phyloP scores from a whole-genome alignment of 31 red algal species.

The Porphyra umbilicalis region DNA sequence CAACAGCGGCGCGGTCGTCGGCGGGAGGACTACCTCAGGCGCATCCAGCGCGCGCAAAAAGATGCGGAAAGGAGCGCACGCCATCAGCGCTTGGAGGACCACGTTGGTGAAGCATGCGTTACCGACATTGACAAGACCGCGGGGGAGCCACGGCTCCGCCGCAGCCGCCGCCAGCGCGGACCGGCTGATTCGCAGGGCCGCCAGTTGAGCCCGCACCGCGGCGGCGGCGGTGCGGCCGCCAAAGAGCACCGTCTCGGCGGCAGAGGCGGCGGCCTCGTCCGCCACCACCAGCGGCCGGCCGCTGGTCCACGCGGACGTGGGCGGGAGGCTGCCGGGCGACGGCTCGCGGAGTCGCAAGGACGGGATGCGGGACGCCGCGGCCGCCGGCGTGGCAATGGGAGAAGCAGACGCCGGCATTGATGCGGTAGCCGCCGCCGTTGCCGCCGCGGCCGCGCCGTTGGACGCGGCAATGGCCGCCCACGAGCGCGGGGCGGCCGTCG shows the following conservation, averaged over 20 bases:
- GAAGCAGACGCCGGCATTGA: not conserved
- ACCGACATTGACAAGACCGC: conserved; percentile 70
- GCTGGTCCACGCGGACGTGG: not conserved
- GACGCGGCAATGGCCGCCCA: not conserved
- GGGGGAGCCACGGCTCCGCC: conserved; percentile 19
- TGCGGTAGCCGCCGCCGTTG: not conserved
- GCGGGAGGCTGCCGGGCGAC: not conserved
- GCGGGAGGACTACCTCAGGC: not conserved
- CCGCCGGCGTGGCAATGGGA: not conserved
- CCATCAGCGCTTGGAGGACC: conserved; percentile 70
- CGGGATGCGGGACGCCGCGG: not conserved
- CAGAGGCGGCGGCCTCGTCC: not conserved
- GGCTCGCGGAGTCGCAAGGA: not conserved
- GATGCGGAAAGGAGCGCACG: conserved; percentile 45
- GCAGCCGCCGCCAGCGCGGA: not conserved
- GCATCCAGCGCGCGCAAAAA: not conserved
- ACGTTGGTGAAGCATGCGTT: conserved; percentile 88
- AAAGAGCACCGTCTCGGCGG: not conserved
- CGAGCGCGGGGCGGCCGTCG: not conserved
- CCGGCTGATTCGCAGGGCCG: not conserved
- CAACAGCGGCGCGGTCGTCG: conserved; percentile 21
- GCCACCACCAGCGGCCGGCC: not conserved
- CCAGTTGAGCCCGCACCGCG: not conserved
- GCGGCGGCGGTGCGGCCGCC: not conserved
- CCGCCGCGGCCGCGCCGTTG: not conserved